Percentiles rank a stretch among this genome's conserved stretches.
These are phyloP conservation scores for Besnoitia besnoiti DNA, from an alignment of 169 alveolate species.

Conservation along the genomic window DNA sequence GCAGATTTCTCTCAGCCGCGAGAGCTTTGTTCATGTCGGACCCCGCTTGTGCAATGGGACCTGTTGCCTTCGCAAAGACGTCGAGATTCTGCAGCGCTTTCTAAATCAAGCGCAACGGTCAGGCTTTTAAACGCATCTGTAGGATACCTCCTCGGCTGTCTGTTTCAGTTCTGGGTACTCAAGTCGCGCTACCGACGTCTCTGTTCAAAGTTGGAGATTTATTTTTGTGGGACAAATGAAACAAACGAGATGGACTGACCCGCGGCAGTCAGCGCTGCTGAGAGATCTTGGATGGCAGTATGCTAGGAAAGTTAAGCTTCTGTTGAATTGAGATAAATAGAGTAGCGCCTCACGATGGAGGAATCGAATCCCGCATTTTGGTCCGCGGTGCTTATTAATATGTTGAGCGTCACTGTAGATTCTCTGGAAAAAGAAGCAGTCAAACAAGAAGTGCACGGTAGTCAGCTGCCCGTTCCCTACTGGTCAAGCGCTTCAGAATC, in stretches of 20 bases:
- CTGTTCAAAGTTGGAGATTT: neutral
- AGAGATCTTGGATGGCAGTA: neutral
- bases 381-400: neutral
- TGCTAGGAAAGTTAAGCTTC: neutral
- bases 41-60: neutral
- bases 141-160: slow-evolving; percentile 12
- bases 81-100: neutral
- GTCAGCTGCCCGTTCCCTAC: neutral
- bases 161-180: neutral
- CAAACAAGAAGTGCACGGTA: neutral
- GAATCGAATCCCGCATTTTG: neutral
- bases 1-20: neutral
- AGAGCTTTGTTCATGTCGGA: slow-evolving; percentile 8
- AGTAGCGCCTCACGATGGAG: neutral
- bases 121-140: neutral
- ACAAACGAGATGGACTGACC: neutral
- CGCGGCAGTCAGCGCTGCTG: neutral
- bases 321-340: neutral
- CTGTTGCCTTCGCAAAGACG: neutral
- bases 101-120: neutral
- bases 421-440: neutral
- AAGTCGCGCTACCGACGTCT: neutral
- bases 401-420: slow-evolving; percentile 1
- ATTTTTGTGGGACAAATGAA: neutral
- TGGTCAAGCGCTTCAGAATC: neutral